Percentiles rank a stretch among this genome's conserved stretches.
phyloP scores from a whole-genome alignment of 176 grass and related monocot genomes.

The Musa beccarii region DNA sequence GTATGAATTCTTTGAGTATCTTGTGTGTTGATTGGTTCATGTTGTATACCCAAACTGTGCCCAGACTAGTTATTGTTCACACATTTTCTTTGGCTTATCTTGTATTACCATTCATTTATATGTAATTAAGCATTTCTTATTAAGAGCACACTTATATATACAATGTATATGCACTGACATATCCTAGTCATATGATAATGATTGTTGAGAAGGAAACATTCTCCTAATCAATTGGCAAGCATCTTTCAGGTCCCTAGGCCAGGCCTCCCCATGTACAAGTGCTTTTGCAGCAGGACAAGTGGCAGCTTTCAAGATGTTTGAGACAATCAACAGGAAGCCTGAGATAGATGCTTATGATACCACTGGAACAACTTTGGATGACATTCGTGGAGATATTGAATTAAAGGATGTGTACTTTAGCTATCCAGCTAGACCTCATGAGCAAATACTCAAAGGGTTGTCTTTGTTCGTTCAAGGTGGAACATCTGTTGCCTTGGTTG shows the following conservation, averaged over 20 bases:
- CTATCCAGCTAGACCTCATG: slow-evolving; percentile 67
- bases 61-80: too few relatives aligned
- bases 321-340: slow-evolving; percentile 66
- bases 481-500: slow-evolving; percentile 77
- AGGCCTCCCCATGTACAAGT: slow-evolving; percentile 55
- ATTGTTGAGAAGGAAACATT: too few relatives aligned
- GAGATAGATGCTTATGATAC: slow-evolving; percentile 60
- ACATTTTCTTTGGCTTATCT: too few relatives aligned
- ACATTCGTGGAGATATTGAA: slow-evolving; percentile 65
- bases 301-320: slow-evolving; percentile 71
- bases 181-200: too few relatives aligned
- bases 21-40: too few relatives aligned
- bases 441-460: slow-evolving; percentile 75
- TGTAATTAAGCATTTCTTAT: too few relatives aligned
- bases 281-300: slow-evolving; percentile 77
- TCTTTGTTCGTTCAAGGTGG: slow-evolving; percentile 55
- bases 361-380: slow-evolving; percentile 37
- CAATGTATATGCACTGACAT: too few relatives aligned
- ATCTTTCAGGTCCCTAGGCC: slow-evolving; percentile 63
- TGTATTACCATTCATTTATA: too few relatives aligned
- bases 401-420: slow-evolving; percentile 75
- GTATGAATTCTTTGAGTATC: too few relatives aligned
- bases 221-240: neutral
- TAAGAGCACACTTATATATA: too few relatives aligned
- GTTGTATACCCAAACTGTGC: too few relatives aligned